phyloP scores from a whole-genome alignment of 2,329 filamentous ascomycete species.

The Chalara sp. region DNA sequence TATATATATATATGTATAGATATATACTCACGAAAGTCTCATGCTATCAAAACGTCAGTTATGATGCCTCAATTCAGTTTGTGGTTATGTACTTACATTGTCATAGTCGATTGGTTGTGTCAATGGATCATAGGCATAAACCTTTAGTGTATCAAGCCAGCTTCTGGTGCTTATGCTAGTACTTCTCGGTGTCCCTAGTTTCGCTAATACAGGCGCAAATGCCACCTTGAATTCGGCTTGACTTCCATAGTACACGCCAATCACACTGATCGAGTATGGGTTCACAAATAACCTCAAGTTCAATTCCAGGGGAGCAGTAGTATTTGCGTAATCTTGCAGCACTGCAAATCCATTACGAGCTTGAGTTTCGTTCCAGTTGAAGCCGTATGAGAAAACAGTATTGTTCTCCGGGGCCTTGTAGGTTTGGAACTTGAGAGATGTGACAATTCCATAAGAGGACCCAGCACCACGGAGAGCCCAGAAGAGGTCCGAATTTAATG shows the following conservation, averaged over 20 bases:
- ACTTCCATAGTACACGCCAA: neutral
- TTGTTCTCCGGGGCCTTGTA: neutral
- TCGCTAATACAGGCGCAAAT: neutral
- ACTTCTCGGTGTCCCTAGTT: neutral
- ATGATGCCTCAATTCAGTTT: no score
- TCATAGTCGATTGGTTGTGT: neutral
- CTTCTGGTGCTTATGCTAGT: neutral
- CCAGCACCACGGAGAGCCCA: neutral
- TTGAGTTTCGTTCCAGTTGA: neutral
- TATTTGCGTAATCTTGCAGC: constrained; percentile 1
- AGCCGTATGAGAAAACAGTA: constrained; percentile 3
- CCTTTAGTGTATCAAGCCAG: constrained; percentile 5
- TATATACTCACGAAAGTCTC: neutral
- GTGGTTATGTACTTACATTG: neutral
- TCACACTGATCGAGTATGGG: neutral
- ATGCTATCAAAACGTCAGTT: neutral
- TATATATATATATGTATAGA: no score
- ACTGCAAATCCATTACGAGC: neutral
- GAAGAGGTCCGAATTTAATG: neutral
- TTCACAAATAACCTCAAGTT: neutral
- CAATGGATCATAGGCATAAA: constrained; percentile 5
- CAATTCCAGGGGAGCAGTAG: neutral
- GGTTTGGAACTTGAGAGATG: neutral
- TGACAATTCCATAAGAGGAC: neutral
- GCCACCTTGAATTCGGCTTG: neutral